Base-by-base conservation (phyloP, 1,139 yeast genomes). In the Geotrichum macrosporum region DNA sequence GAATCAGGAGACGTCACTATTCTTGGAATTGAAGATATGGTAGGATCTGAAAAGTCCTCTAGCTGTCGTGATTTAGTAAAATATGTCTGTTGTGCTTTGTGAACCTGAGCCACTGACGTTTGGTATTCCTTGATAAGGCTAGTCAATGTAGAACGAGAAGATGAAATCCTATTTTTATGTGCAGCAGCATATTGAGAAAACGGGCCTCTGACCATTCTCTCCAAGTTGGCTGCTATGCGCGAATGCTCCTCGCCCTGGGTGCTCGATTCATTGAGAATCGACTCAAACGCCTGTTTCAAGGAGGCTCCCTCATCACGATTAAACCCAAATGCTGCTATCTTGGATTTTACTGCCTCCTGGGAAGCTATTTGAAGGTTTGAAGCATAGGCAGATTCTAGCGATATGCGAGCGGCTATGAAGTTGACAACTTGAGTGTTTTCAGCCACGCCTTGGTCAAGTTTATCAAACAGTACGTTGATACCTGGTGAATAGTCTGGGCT, bases 1-100 rank as follows among this genome's bases (percentile, higher is more conserved):
- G 33, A 13, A 6, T 45, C 39, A 9, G 50, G 34, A 19, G 49
- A 42, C 24, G 54, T 47, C 30, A 46, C 44, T 19, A 47, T 41
- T 5, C 40, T 41, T 8, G 51, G 50, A 31, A 45, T 41, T 26
- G 40, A 32, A 21, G 27, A n/a, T 18, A 20, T 15, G 4, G 38
- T 31, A 5, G 48, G 35, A 32, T 42, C 48, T 9, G 48, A 29
- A 22, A 53, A 35, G 47, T 82, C 87, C 60, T 85, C 95, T 51
- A 82, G 68, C 56, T 76, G 72, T 48, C 92, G 70, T 61, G 94
- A 84, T 59, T 81, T 81, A 60, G 79, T 78, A 67, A 82, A 84
- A 60, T 84, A 87, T 44, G 70, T 72, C 61, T 76, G 76, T 56
- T 80, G 87, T 26, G 76, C 63, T 58, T 75, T 80, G 44, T 76